Evolutionary conservation across 139 green algal genomes (phyloP).

Genomic region (Zygnema cylindricum): DNA sequence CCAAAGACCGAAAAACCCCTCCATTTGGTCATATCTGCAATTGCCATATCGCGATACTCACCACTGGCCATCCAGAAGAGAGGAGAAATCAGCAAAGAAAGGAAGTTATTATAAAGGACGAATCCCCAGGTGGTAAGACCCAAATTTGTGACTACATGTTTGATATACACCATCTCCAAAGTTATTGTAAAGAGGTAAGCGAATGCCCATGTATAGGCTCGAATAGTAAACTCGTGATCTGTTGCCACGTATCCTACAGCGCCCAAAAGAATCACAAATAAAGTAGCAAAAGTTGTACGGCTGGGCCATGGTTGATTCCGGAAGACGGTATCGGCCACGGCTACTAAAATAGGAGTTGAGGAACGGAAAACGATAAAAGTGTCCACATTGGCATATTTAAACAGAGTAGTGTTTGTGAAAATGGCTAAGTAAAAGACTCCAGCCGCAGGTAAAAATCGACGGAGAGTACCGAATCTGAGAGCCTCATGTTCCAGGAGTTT

Average conservation of each 20-base stretch:
- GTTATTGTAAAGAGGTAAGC: constrained; percentile 63
- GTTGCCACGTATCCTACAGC: constrained; percentile 59
- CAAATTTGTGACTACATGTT: constrained; percentile 58
- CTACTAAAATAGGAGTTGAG: constrained; percentile 58
- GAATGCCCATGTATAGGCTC: constrained; percentile 59
- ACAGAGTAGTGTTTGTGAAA: constrained; percentile 61
- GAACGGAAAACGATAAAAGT: constrained; percentile 63
- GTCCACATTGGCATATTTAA: constrained; percentile 63
- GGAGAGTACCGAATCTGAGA: constrained; percentile 30
- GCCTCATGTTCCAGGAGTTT: constrained; percentile 45
- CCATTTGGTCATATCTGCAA: not conserved
- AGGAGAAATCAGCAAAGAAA: constrained; percentile 50
- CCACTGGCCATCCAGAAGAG: constrained; percentile 51
- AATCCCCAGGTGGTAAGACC: constrained; percentile 60
- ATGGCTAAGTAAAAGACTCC: constrained; percentile 63
- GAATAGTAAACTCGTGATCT: constrained; percentile 47
- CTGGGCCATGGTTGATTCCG: constrained; percentile 44
- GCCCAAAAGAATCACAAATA: constrained; percentile 50
- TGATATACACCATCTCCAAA: constrained; percentile 63
- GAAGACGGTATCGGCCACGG: constrained; percentile 55
- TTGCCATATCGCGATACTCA: constrained; percentile 22
- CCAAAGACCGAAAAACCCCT: not conserved
- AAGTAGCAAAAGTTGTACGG: constrained; percentile 34
- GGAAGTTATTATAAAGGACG: constrained; percentile 62
- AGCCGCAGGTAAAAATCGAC: constrained; percentile 49